Conservation (phyloP, 164 flowering plant genomes). For the Santalum album region DNA sequence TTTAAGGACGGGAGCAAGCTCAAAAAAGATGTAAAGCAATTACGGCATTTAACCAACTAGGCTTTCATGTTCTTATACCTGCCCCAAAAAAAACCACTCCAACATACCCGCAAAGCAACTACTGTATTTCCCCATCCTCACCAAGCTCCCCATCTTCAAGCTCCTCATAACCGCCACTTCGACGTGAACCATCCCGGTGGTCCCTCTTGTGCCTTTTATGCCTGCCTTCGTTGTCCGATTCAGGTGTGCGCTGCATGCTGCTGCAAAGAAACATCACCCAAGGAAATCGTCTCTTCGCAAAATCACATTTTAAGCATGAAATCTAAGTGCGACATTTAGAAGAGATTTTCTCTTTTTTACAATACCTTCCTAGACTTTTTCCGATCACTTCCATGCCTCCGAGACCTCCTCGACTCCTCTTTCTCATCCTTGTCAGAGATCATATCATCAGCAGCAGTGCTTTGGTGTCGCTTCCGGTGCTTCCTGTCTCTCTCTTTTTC, state of each 20-base stretch:
- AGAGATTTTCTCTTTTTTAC: neutral
- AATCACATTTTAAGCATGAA: no score
- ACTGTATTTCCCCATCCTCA: conserved; percentile 84
- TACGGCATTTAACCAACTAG: no score
- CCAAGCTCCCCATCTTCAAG: conserved; percentile 99
- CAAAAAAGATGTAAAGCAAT: no score
- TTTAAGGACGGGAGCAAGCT: no score
- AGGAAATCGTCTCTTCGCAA: neutral
- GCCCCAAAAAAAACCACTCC: no score
- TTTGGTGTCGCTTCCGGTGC: conserved; percentile 63
- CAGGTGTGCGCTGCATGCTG: conserved; percentile 69
- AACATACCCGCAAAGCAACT: conserved; percentile 8
- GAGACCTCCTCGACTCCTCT: conserved; percentile 67
- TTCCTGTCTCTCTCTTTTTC: conserved; percentile 69
- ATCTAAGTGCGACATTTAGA: neutral
- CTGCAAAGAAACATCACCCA: conserved; percentile 21
- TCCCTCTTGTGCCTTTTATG: conserved; percentile 82
- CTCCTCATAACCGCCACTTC: conserved; percentile 70
- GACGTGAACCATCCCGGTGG: conserved; percentile 65
- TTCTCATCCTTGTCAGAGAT: conserved; percentile 71
- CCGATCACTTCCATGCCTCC: conserved; percentile 76
- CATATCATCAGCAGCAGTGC: conserved; percentile 40
- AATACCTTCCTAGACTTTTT: conserved; percentile 82
- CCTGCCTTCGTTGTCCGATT: conserved; percentile 78
- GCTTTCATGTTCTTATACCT: no score